Percentiles rank a stretch among this genome's conserved stretches.
These are phyloP conservation scores for Xerocomellus chrysenteron DNA, from an alignment of 768 basidiomycete genomes.

Conservation along the genomic window DNA sequence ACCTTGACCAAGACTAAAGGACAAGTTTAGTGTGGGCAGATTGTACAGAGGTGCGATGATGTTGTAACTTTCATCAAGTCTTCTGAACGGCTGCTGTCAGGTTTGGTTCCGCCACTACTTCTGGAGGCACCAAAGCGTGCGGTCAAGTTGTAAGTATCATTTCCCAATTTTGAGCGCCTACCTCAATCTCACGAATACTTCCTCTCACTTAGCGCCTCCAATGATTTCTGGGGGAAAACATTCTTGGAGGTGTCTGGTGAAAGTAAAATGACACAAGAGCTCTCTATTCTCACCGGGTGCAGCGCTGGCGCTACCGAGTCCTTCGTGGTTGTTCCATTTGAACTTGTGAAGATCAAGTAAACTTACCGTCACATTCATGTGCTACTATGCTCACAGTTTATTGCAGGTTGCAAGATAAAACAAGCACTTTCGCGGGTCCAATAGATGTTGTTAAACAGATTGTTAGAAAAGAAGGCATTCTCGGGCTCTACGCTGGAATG, in stretches of 20 bases:
- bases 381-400: not conserved
- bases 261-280: slow-evolving; percentile 79
- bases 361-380: not conserved
- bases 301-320: slow-evolving; percentile 95
- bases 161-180: not conserved
- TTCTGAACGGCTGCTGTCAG: slow-evolving; percentile 33
- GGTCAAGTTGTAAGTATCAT: slow-evolving; percentile 75
- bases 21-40: slow-evolving; percentile 57
- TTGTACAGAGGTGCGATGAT: slow-evolving; percentile 74
- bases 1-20: not conserved
- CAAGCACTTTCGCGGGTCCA: slow-evolving; percentile 86
- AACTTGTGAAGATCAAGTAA: slow-evolving; percentile 86
- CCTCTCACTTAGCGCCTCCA: slow-evolving; percentile 57
- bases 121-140: slow-evolving; percentile 98
- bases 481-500: slow-evolving; percentile 93
- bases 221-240: slow-evolving; percentile 95
- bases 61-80: not conserved
- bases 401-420: slow-evolving; percentile 84
- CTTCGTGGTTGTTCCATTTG: slow-evolving; percentile 94
- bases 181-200: not conserved
- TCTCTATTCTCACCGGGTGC: slow-evolving; percentile 91
- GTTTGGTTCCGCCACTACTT: slow-evolving; percentile 92
- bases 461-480: slow-evolving; percentile 70
- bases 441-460: slow-evolving; percentile 86
- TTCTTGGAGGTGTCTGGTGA: slow-evolving; percentile 63